Conservation (phyloP, 768 basidiomycete species). For the Rhodosporidiobolus odoratus region DNA sequence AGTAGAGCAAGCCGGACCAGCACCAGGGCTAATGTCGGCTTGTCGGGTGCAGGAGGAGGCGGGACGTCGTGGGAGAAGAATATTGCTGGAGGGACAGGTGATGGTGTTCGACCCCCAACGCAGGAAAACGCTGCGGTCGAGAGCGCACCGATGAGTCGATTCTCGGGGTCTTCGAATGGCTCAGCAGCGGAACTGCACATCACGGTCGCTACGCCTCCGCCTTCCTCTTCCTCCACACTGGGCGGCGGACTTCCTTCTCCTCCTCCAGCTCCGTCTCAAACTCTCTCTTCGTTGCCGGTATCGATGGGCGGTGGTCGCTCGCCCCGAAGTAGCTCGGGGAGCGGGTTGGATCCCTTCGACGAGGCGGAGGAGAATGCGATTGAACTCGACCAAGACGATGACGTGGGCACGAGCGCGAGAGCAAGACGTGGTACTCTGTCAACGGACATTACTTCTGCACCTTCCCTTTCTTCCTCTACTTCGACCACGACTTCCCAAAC, state of each 20-base stretch:
- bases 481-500: background rate
- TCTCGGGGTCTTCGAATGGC: constrained; percentile 40
- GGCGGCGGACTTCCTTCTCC: background rate
- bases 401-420: background rate
- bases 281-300: background rate
- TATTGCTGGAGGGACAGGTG: background rate
- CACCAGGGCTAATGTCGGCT: constrained; percentile 34
- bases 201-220: background rate
- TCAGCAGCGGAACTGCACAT: constrained; percentile 13
- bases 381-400: constrained; percentile 34
- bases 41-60: background rate
- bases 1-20: constrained; percentile 13
- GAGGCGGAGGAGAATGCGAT: constrained; percentile 37
- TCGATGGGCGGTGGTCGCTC: constrained; percentile 4
- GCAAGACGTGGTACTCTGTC: no score
- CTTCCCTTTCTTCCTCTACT: background rate
- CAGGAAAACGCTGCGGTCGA: no score
- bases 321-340: constrained; percentile 19
- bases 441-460: no score
- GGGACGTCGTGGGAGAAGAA: constrained; percentile 40
- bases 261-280: background rate
- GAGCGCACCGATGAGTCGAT: constrained; percentile 26
- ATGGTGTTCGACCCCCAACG: no score
- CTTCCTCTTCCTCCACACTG: background rate
- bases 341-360: constrained; percentile 30